Percentiles rank a stretch among this genome's conserved stretches.
Evolutionary conservation across 371 early-diverging fungal species (phyloP).

Genomic region (Circinella minor): DNA sequence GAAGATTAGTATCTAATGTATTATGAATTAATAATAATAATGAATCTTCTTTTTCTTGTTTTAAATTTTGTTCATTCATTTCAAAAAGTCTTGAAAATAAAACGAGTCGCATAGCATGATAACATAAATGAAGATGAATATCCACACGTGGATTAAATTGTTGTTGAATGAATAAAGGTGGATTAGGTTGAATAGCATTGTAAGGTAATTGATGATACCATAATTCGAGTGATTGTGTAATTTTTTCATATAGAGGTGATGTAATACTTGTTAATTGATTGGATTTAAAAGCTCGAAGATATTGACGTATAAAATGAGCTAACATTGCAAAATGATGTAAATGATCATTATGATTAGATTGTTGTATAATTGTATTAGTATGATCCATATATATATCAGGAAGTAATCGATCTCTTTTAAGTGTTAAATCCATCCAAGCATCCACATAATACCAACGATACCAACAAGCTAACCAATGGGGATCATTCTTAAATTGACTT

Average conservation of each 20-base stretch:
- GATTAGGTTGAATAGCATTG: too few relatives aligned
- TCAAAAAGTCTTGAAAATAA: slow-evolving; percentile 40
- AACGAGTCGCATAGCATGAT: slow-evolving; percentile 42
- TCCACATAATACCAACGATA: slow-evolving; percentile 48
- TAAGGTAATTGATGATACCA: slow-evolving; percentile 26
- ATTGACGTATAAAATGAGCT: slow-evolving; percentile 32
- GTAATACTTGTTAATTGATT: slow-evolving; percentile 19
- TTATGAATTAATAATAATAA: too few relatives aligned
- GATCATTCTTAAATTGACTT: neutral
- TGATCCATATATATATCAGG: slow-evolving; percentile 15
- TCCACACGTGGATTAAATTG: slow-evolving; percentile 1
- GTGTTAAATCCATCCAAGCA: slow-evolving; percentile 42
- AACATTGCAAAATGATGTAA: slow-evolving; percentile 31
- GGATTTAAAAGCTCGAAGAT: slow-evolving; percentile 27
- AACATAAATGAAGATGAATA: slow-evolving; percentile 41
- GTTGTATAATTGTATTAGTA: too few relatives aligned
- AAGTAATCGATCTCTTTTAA: slow-evolving; percentile 33
- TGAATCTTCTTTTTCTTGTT: too few relatives aligned
- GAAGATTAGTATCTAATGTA: slow-evolving; percentile 33
- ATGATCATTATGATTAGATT: neutral
- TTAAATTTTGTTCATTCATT: too few relatives aligned
- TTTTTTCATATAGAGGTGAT: slow-evolving; percentile 19
- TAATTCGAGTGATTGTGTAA: slow-evolving; percentile 21
- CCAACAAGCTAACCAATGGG: slow-evolving; percentile 21
- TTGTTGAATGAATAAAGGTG: too few relatives aligned